phyloP scores from a whole-genome alignment of 352 stramenopile genomes.

The Phytophthora vignae region DNA sequence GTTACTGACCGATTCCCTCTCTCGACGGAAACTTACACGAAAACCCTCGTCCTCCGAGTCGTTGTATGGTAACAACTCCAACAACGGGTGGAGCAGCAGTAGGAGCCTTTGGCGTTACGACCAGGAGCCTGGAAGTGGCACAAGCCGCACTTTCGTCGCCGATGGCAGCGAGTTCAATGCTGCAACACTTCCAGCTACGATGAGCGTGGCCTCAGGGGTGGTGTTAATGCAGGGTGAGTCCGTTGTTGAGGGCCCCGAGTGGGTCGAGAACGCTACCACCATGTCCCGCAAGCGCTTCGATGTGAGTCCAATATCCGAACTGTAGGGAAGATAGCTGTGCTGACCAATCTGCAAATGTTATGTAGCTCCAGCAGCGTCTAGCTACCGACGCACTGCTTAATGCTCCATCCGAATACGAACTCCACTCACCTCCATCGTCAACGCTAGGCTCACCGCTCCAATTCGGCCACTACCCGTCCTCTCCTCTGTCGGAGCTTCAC shows the following conservation, averaged over 20 bases:
- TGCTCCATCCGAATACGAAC: constrained; percentile 26
- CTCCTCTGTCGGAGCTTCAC: constrained; percentile 22
- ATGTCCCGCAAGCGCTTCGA: constrained; percentile 82
- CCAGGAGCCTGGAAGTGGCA: constrained; percentile 13
- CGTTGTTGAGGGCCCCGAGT: constrained; percentile 49
- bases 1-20: constrained; percentile 38
- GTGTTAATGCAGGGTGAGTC: constrained; percentile 52
- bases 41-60: constrained; percentile 25
- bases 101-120: constrained; percentile 42
- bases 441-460: constrained; percentile 26
- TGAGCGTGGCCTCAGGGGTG: constrained; percentile 52
- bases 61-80: constrained; percentile 5
- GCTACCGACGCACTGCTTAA: constrained; percentile 57
- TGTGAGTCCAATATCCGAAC: constrained; percentile 31
- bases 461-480: constrained; percentile 17
- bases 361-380: constrained; percentile 67
- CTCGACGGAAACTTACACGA: constrained; percentile 20
- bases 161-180: constrained; percentile 39
- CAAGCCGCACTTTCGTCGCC: constrained; percentile 30
- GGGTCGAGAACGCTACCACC: constrained; percentile 45
- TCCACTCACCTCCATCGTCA: constrained; percentile 13
- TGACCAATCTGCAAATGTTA: not conserved
- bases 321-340: not conserved
- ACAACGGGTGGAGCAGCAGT: constrained; percentile 17
- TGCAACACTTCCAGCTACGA: constrained; percentile 26